These are phyloP conservation scores for Ophiostoma triangulosporum DNA, from an alignment of 2,329 filamentous ascomycete genomes.

Conservation along the genomic window DNA sequence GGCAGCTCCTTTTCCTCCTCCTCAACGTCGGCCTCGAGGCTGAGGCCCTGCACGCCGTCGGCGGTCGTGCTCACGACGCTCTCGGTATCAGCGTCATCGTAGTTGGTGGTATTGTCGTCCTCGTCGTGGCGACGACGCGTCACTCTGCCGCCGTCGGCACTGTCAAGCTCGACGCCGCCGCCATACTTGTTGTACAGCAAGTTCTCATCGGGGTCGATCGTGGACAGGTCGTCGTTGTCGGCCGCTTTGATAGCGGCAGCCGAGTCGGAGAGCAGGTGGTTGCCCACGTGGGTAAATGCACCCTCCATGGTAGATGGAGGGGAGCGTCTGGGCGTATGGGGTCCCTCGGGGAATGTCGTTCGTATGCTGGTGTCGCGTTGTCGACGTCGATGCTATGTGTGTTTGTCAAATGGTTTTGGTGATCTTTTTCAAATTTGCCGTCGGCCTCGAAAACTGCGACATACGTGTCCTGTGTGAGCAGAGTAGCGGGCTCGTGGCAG, in stretches of 20 bases:
- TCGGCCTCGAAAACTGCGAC: constrained; percentile 3
- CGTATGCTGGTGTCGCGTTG: not conserved
- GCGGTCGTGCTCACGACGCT: constrained; percentile 68
- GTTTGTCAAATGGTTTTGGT: not conserved
- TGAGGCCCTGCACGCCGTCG: constrained; percentile 56
- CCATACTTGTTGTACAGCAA: constrained; percentile 60
- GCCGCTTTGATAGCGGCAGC: constrained; percentile 78
- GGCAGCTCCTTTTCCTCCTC: constrained; percentile 88
- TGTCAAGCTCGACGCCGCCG: constrained; percentile 34
- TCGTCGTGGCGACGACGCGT: constrained; percentile 50
- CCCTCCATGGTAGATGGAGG: constrained; percentile 46
- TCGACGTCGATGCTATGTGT: not conserved
- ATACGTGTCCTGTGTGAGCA: constrained; percentile 2
- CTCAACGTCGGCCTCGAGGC: constrained; percentile 36
- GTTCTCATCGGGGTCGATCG: constrained; percentile 65
- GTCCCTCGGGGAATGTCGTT: not conserved
- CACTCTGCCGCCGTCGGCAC: constrained; percentile 22
- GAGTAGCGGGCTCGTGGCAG: not conserved
- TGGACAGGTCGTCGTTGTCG: constrained; percentile 59
- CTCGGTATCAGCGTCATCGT: constrained; percentile 68
- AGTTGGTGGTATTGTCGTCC: constrained; percentile 73
- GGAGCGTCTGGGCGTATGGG: not conserved
- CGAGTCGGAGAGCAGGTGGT: constrained; percentile 73
- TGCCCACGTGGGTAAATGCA: constrained; percentile 76
- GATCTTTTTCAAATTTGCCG: not conserved